A percentile compares a stretch with the other conserved stretches of the same genome.
Evolutionary conservation across 1,284 basidiomycete genomes (phyloP).

Genomic region (Boletus mariae): DNA sequence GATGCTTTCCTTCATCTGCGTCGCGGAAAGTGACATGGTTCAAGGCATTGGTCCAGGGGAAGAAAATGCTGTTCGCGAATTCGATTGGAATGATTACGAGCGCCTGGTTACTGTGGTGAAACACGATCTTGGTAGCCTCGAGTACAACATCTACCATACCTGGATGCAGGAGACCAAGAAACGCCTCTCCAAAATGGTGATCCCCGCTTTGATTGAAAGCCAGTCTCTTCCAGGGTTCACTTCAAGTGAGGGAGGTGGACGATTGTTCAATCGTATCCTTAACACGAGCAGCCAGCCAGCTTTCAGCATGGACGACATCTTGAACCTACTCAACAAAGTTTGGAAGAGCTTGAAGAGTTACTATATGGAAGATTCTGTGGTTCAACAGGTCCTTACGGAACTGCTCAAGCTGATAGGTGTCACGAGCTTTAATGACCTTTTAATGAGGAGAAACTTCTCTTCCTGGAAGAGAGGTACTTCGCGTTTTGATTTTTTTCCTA

Average conservation of each 20-base stretch:
- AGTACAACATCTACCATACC: constrained; percentile 99
- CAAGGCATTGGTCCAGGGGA: constrained; percentile 98
- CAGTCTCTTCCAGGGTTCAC: constrained; percentile 98
- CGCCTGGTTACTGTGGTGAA: constrained; percentile 96
- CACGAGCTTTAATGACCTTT: constrained; percentile 96
- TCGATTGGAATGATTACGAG: constrained; percentile 98
- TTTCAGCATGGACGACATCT: constrained; percentile 98
- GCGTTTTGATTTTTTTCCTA: not conserved
- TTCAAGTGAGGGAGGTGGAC: constrained; percentile 88
- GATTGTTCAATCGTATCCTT: constrained; percentile 91
- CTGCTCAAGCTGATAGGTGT: constrained; percentile 95
- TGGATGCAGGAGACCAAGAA: constrained; percentile 99
- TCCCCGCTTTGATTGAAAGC: constrained; percentile 96
- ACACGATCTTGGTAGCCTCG: constrained; percentile 96
- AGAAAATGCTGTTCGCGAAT: constrained; percentile 84
- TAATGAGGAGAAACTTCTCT: constrained; percentile 99
- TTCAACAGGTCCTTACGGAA: constrained; percentile 96
- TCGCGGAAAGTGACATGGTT: constrained; percentile 97
- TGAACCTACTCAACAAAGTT: constrained; percentile 96
- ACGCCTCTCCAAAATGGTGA: constrained; percentile 95
- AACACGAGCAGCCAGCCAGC: constrained; percentile 83
- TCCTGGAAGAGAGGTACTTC: constrained; percentile 96
- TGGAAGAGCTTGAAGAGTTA: constrained; percentile 99
- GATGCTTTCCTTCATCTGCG: constrained; percentile 97
- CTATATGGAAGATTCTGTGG: constrained; percentile 97